Conservation (phyloP, 2,329 filamentous ascomycete species). For the Epichloe brachyelytri region DNA sequence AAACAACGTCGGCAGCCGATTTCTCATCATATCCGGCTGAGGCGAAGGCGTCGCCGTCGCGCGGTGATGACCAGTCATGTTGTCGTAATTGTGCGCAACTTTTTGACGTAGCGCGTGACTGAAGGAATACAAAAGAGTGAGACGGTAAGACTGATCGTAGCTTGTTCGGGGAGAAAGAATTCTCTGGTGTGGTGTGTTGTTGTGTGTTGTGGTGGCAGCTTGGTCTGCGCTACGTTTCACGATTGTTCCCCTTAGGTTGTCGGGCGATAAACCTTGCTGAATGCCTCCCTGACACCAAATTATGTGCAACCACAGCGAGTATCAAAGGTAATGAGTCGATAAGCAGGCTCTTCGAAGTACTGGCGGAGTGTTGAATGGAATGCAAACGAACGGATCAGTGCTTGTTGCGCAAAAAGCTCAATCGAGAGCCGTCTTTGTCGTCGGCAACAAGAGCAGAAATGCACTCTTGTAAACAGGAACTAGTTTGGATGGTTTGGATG, state of each 20-base stretch:
- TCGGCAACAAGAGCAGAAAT: background rate
- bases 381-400: background rate
- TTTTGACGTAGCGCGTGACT: background rate
- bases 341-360: background rate
- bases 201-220: background rate
- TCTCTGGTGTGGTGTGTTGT: background rate
- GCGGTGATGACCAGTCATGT: constrained; percentile 14
- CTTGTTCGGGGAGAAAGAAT: background rate
- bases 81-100: background rate
- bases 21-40: constrained; percentile 51
- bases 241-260: background rate
- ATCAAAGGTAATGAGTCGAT: background rate
- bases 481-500: constrained; percentile 1
- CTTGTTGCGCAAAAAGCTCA: background rate
- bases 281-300: background rate
- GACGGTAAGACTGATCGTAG: background rate
- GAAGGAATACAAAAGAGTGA: background rate
- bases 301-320: background rate
- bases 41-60: constrained; percentile 34
- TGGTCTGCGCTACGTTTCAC: constrained; percentile 8
- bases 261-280: background rate
- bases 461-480: constrained; percentile 4
- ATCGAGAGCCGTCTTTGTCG: background rate
- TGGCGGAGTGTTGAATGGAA: background rate
- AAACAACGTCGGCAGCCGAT: constrained; percentile 84